Percentiles rank a stretch among this genome's conserved stretches.
Evolutionary conservation across 1,284 basidiomycete species (phyloP).

Genomic region (Thecaphora frezii): DNA sequence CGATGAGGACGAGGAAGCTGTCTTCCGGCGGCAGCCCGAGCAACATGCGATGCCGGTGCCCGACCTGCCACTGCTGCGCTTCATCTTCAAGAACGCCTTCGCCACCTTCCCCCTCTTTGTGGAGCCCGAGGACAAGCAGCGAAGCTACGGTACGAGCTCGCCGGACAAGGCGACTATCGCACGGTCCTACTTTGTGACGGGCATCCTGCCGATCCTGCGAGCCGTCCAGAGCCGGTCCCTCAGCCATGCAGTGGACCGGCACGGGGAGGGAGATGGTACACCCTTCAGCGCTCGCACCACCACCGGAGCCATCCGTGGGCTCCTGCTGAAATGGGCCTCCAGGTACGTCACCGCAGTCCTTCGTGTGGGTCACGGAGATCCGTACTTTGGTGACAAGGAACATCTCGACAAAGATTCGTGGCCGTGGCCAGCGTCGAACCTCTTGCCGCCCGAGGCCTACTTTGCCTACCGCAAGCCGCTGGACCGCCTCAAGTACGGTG

Average conservation of each 20-base stretch:
- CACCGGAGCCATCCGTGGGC: slow-evolving; percentile 18
- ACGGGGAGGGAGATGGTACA: slow-evolving; percentile 51
- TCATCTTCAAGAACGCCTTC: slow-evolving; percentile 51
- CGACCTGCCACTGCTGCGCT: slow-evolving; percentile 48
- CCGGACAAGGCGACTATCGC: slow-evolving; percentile 48
- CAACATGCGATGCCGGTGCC: slow-evolving; percentile 27
- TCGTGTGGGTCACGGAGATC: slow-evolving; percentile 41
- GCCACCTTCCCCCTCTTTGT: slow-evolving; percentile 54
- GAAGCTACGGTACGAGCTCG: slow-evolving; percentile 26
- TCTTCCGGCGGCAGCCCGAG: slow-evolving; percentile 41
- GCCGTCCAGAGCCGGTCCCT: slow-evolving; percentile 47
- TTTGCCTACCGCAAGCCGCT: slow-evolving; percentile 48
- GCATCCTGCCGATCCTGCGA: slow-evolving; percentile 46
- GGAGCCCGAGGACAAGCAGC: slow-evolving; percentile 35
- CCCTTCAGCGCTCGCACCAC: slow-evolving; percentile 43
- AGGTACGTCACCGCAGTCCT: slow-evolving; percentile 47
- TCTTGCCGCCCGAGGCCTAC: slow-evolving; percentile 50
- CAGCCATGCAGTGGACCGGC: slow-evolving; percentile 46
- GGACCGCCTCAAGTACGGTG: slow-evolving; percentile 47
- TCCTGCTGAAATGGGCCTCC: slow-evolving; percentile 40
- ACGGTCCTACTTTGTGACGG: slow-evolving; percentile 40
- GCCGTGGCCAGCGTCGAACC: slow-evolving; percentile 46
- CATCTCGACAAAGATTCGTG: slow-evolving; percentile 32
- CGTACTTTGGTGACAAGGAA: slow-evolving; percentile 34
- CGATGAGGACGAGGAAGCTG: slow-evolving; percentile 48